Evolutionary conservation across 352 stramenopile species (phyloP).

Genomic region (Phytophthora hibernalis): DNA sequence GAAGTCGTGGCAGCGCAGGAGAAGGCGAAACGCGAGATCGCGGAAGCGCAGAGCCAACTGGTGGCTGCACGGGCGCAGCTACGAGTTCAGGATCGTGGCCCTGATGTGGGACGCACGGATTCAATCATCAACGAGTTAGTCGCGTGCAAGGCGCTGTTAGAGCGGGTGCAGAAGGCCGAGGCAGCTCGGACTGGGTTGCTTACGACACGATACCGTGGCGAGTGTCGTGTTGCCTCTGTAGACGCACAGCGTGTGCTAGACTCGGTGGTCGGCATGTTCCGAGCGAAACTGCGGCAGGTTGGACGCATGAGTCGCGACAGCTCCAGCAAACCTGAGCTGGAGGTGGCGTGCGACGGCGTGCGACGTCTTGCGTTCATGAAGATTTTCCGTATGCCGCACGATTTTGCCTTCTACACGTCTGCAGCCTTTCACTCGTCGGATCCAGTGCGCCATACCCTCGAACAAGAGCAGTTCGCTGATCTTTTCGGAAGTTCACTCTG

Average conservation of each 20-base stretch:
- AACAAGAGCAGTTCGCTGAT: slow-evolving; percentile 60
- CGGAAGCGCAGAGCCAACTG: slow-evolving; percentile 56
- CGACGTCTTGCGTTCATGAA: slow-evolving; percentile 74
- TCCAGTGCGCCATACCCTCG: slow-evolving; percentile 47
- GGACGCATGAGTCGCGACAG: slow-evolving; percentile 31
- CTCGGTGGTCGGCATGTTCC: slow-evolving; percentile 50
- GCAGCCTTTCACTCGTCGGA: slow-evolving; percentile 55
- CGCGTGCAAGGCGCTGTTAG: slow-evolving; percentile 52
- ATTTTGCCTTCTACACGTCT: slow-evolving; percentile 64
- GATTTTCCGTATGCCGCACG: slow-evolving; percentile 55
- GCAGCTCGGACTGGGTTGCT: slow-evolving; percentile 53
- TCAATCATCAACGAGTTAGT: slow-evolving; percentile 62
- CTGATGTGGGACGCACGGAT: slow-evolving; percentile 55
- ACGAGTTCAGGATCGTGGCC: slow-evolving; percentile 64
- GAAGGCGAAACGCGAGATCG: slow-evolving; percentile 51
- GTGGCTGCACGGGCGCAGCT: slow-evolving; percentile 54
- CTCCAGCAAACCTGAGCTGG: slow-evolving; percentile 29
- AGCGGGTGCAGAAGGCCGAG: slow-evolving; percentile 57
- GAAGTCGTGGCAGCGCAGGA: slow-evolving; percentile 62
- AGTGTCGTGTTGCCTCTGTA: slow-evolving; percentile 61
- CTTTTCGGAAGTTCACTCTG: slow-evolving; percentile 72
- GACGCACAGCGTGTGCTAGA: slow-evolving; percentile 63
- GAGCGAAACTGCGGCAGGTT: slow-evolving; percentile 56
- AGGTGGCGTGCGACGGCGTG: slow-evolving; percentile 62
- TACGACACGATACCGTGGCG: slow-evolving; percentile 55